Evolutionary conservation across 73 alveolate species (phyloP).

Genomic region (Durusdinium trenchii): DNA sequence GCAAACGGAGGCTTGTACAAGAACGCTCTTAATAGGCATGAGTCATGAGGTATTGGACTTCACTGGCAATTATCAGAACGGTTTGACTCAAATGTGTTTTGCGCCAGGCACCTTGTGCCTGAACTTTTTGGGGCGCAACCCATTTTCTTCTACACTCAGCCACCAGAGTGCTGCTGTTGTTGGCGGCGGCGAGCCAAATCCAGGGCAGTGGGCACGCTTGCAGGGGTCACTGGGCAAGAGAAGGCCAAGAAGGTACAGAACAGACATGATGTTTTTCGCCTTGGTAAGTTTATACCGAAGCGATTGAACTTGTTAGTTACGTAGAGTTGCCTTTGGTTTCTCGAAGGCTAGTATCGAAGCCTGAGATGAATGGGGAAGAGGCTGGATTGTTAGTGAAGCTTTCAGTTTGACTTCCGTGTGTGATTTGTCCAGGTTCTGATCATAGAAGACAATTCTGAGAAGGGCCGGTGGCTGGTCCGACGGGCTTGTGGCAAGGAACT

Average conservation of each 20-base stretch:
- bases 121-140: slow-evolving; percentile 51
- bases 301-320: neutral
- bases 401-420: neutral
- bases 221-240: slow-evolving; percentile 14
- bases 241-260: neutral
- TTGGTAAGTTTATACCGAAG: neutral
- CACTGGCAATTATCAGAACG: too few relatives aligned
- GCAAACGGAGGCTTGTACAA: too few relatives aligned
- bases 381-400: neutral
- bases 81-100: too few relatives aligned
- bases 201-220: slow-evolving; percentile 90
- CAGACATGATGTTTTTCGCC: neutral
- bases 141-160: slow-evolving; percentile 35
- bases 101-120: neutral
- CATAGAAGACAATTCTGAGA: neutral
- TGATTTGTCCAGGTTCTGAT: slow-evolving; percentile 14
- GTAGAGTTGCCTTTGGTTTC: neutral
- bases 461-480: slow-evolving; percentile 59
- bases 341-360: slow-evolving; percentile 22
- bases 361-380: slow-evolving; percentile 51
- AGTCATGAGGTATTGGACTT: too few relatives aligned
- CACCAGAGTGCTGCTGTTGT: neutral
- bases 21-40: too few relatives aligned
- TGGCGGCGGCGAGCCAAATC: slow-evolving; percentile 23
- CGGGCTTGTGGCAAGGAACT: slow-evolving; percentile 18